Conservation (phyloP, 805 yeast species). For the Kockiozyma suomiensis region DNA sequence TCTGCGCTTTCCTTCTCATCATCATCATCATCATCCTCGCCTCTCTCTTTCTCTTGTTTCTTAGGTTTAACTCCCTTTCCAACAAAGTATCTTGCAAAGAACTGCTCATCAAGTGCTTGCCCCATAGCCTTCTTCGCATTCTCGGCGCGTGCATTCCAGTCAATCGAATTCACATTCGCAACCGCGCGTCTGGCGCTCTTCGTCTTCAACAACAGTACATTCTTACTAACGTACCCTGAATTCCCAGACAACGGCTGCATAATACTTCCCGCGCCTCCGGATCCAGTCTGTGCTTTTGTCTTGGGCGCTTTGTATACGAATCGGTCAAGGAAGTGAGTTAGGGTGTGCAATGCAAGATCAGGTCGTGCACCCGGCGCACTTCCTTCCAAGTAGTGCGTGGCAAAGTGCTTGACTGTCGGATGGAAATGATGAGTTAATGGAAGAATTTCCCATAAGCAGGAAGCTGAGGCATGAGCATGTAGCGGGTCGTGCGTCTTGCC, state of each 20-base stretch:
- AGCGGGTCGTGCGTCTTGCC: slow-evolving; percentile 91
- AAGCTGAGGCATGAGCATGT: slow-evolving; percentile 77
- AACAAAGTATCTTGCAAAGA: slow-evolving; percentile 47
- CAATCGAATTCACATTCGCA: slow-evolving; percentile 79
- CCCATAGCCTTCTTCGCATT: slow-evolving; percentile 8
- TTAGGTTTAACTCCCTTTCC: slow-evolving; percentile 41
- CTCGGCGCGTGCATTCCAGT: slow-evolving; percentile 83
- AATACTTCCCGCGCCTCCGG: slow-evolving; percentile 70
- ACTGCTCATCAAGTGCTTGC: slow-evolving; percentile 54
- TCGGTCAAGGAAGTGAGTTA: slow-evolving; percentile 89
- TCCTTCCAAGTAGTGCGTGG: slow-evolving; percentile 60
- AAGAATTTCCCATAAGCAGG: slow-evolving; percentile 85
- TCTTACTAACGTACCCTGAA: slow-evolving; percentile 35
- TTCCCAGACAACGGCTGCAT: slow-evolving; percentile 87
- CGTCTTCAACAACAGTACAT: slow-evolving; percentile 39
- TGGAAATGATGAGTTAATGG: slow-evolving; percentile 82
- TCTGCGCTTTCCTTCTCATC: no score
- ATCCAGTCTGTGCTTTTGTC: slow-evolving; percentile 48
- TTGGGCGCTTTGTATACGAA: slow-evolving; percentile 94
- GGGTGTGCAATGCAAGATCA: slow-evolving; percentile 83
- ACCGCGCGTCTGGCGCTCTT: slow-evolving; percentile 53
- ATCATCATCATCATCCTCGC: slow-evolving; percentile 44
- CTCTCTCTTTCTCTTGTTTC: slow-evolving; percentile 41
- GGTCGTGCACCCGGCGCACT: slow-evolving; percentile 61
- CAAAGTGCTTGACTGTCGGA: slow-evolving; percentile 86